A percentile compares a stretch with the other conserved stretches of the same genome.
Conservation (phyloP, 768 basidiomycete genomes). For the Candolleomyces aberdarensis region DNA sequence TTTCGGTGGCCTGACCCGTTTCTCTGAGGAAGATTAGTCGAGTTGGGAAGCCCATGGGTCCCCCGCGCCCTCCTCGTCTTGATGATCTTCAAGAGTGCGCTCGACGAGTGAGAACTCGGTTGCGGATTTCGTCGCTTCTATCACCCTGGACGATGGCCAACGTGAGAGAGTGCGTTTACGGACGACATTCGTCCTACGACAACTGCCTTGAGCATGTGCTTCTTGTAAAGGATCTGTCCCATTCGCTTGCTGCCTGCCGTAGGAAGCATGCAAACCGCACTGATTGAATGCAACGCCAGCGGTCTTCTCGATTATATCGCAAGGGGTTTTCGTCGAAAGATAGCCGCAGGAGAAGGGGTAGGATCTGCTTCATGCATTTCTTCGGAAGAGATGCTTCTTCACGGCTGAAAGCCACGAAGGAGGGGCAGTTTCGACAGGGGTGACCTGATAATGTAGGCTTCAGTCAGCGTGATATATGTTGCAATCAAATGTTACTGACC, state of each 20-base stretch:
- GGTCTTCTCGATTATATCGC: conserved; percentile 46
- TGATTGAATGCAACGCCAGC: conserved; percentile 61
- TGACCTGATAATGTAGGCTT: not conserved
- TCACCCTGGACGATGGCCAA: conserved; percentile 46
- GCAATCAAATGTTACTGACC: conserved; percentile 9
- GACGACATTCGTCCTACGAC: conserved; percentile 40
- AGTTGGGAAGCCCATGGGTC: conserved; percentile 67
- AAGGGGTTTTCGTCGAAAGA: conserved; percentile 68
- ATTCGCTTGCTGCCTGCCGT: conserved; percentile 44
- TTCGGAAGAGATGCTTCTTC: conserved; percentile 41
- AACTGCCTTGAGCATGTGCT: conserved; percentile 48
- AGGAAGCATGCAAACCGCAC: conserved; percentile 35
- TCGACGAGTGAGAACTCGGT: conserved; percentile 40
- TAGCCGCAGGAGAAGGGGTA: conserved; percentile 68
- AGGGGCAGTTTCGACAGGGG: conserved; percentile 61
- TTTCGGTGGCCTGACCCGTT: conserved; percentile 32
- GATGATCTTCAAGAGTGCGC: conserved; percentile 22
- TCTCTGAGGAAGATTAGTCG: conserved; percentile 54
- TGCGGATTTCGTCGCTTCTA: conserved; percentile 27
- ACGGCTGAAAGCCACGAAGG: conserved; percentile 59
- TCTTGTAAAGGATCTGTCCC: conserved; percentile 38
- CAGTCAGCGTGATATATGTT: conserved; percentile 14
- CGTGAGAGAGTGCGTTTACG: conserved; percentile 40
- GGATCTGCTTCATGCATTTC: conserved; percentile 43
- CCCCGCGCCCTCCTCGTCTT: conserved; percentile 11